Evolutionary conservation across 345 rosid species (phyloP).

Genomic region (Alliaria petiolata): DNA sequence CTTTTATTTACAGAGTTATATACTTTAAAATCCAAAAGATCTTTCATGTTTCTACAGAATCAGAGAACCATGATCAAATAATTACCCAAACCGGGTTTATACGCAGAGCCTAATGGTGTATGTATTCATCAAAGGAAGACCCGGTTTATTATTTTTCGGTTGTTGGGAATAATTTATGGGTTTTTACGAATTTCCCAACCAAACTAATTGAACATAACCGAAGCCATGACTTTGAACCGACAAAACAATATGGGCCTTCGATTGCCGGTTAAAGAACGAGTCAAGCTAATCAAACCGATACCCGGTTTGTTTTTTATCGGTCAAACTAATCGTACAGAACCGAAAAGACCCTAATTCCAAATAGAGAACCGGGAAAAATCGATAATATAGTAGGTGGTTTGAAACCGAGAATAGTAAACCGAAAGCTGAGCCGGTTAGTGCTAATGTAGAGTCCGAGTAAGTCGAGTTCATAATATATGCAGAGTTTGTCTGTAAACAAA

Average conservation of each 20-base stretch:
- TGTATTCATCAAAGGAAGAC: not conserved
- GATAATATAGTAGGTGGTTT: too few species aligned
- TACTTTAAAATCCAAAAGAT: not conserved
- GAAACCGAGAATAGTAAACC: slow-evolving; percentile 7
- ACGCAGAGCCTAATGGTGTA: not conserved
- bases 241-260: not conserved
- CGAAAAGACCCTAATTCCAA: not conserved
- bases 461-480: not conserved
- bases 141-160: not conserved
- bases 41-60: not conserved
- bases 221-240: not conserved
- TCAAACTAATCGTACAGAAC: not conserved
- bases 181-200: not conserved
- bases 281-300: not conserved
- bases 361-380: too few species aligned
- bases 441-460: not conserved
- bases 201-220: not conserved
- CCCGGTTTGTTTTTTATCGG: not conserved
- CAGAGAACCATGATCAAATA: slow-evolving; percentile 3
- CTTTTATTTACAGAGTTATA: not conserved
- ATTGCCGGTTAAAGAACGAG: too few species aligned
- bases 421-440: slow-evolving; percentile 20
- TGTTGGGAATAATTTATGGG: not conserved
- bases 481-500: slow-evolving; percentile 27
- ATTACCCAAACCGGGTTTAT: not conserved